Base-by-base conservation (phyloP, 352 stramenopile genomes). In the Phytophthora pluvialis region DNA sequence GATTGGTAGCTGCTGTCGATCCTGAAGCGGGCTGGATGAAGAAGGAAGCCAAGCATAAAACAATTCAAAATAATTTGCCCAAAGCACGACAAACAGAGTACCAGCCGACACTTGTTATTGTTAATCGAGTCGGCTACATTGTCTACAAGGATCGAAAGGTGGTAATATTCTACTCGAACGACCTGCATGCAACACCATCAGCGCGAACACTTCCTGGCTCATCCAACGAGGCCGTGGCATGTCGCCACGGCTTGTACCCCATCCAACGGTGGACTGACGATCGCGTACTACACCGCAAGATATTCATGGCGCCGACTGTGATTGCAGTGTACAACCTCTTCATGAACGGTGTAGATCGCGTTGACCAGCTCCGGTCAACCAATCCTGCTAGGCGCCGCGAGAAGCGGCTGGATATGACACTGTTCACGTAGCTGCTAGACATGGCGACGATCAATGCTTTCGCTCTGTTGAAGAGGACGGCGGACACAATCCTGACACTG, bases 291-390 rank as follows among this genome's bases (percentile, higher is more conserved):
- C 49, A 67, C 18, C 7, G 50, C 0, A 56, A 45, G 11, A 56
- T 28, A 21, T 56, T 46, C 21, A 60, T 57, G 60, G 33, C 21
- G 0, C 60, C 44, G 0, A 39, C 60, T 1, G 13, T 60, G 4
- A 55, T 52, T 11, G 38, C 47, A 0, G 58, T 32, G 1, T 59
- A 59, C 29, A 66, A 66, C 15, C 31, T 3, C 1, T 15, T 25
- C 4, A 66, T 66, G 40, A 54, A 66, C 32, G 48, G 29, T 1
- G 47, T 66, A 7, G 58, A 60, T 35, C 18, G 48, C 4, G 58
- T 59, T 1, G 38, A 64, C 15, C 46, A 64, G 21, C 45, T 52
- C 0, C 56, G 56, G 12, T 13, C 16, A 3, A 58, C 38, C 1
- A 44, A 60, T 16, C 35, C 49, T 6, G 39, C 12, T 0, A 16